These are phyloP conservation scores for Poa pratensis DNA, from an alignment of 176 grass and related monocot species.

Conservation along the genomic window DNA sequence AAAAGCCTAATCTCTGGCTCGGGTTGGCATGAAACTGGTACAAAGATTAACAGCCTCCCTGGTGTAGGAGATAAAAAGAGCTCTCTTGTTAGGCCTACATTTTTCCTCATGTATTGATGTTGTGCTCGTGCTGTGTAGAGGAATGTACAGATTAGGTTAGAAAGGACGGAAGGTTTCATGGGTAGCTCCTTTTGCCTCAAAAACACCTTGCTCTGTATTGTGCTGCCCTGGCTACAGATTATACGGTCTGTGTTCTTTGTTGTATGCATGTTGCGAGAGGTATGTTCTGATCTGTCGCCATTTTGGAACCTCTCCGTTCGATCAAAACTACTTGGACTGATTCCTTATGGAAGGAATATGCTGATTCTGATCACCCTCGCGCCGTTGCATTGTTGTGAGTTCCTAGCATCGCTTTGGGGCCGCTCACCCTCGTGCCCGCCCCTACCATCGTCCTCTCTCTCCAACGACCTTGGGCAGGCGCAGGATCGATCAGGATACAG, in stretches of 20 bases:
- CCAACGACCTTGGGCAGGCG: too few species aligned
- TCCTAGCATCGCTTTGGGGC: too few species aligned
- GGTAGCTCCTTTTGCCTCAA: background rate
- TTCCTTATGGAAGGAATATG: too few species aligned
- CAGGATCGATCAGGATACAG: too few species aligned
- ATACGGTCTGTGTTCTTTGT: background rate
- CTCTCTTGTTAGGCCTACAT: slow-evolving; percentile 19
- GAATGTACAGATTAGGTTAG: slow-evolving; percentile 47
- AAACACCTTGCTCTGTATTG: background rate
- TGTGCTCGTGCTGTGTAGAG: slow-evolving; percentile 34
- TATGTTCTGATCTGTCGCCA: background rate
- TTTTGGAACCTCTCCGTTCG: background rate
- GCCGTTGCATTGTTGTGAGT: too few species aligned
- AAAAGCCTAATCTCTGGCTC: slow-evolving; percentile 39
- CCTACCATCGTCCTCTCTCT: too few species aligned
- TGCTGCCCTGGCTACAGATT: slow-evolving; percentile 21
- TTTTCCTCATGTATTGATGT: background rate
- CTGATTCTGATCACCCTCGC: too few species aligned
- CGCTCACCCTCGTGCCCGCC: too few species aligned
- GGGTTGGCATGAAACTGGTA: slow-evolving; percentile 27
- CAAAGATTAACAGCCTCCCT: slow-evolving; percentile 1
- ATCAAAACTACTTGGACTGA: too few species aligned
- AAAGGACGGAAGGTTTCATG: slow-evolving; percentile 15
- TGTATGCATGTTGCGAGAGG: slow-evolving; percentile 4
- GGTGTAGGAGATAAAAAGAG: background rate